Percentiles rank a stretch among this genome's conserved stretches.
Evolutionary conservation across 768 basidiomycete species (phyloP).

Genomic region (Boletales sp.): DNA sequence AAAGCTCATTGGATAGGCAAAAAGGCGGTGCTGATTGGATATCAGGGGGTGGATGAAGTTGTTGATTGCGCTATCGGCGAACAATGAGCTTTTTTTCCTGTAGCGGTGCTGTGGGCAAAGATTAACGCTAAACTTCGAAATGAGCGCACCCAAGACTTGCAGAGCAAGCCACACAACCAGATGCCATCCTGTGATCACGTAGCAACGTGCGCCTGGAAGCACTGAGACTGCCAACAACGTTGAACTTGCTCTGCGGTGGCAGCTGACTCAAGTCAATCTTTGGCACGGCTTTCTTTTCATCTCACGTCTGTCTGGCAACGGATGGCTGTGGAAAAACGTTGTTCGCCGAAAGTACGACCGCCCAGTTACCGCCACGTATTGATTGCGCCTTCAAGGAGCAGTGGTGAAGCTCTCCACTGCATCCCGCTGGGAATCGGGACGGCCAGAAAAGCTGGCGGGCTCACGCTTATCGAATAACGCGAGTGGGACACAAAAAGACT

Average conservation of each 20-base stretch:
- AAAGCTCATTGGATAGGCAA: background rate
- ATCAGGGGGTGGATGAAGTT: constrained; percentile 19
- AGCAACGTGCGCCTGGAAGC: too few species aligned
- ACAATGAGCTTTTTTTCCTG: constrained; percentile 11
- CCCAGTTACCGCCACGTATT: background rate
- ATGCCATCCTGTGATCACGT: constrained; percentile 20
- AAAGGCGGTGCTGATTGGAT: constrained; percentile 15
- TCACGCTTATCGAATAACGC: constrained; percentile 3
- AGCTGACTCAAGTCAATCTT: background rate
- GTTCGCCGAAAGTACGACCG: constrained; percentile 1
- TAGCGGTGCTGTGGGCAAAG: background rate
- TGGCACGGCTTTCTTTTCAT: constrained; percentile 9
- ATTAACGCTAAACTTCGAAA: background rate
- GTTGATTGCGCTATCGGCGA: constrained; percentile 22
- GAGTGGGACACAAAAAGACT: background rate
- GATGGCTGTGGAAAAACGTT: background rate
- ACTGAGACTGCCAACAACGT: background rate
- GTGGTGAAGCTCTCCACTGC: background rate
- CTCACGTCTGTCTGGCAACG: background rate
- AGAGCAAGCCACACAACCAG: constrained; percentile 1
- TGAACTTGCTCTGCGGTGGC: background rate
- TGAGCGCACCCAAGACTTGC: background rate
- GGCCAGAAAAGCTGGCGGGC: background rate
- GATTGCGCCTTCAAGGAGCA: background rate
- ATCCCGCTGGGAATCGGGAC: background rate